Base-by-base conservation (phyloP, 768 basidiomycete species). In the Neoboletus magnificus region DNA sequence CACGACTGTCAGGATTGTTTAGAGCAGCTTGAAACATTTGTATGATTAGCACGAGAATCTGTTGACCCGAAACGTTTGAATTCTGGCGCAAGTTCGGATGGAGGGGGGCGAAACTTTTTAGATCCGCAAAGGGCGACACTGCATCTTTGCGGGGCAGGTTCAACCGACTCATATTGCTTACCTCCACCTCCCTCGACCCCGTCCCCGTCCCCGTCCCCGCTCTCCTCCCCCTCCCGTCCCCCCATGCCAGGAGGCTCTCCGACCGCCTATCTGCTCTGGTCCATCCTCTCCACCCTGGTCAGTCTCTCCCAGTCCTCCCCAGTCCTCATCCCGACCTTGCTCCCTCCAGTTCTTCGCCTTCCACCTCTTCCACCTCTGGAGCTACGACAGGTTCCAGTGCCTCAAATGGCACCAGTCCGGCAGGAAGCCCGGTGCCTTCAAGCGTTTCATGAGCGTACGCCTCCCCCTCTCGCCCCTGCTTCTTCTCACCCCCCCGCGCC, bases 371-470 rank as follows among this genome's bases (percentile, higher is more conserved):
- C 90, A 92, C 68, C 79, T 92, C n/a, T 92, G 87, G 87, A 76
- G 74, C 58, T 92, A 91, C 64, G 90, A 92, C 73, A 78, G 73
- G 56, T 88, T 91, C 71, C 78, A 83, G 58, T 91, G 90, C 70
- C 71, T 91, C 44, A 79, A 75, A 70, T 91, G 89, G 88, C 78
- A 40, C 46, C 60, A 83, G 66, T 78, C 84, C 15, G 88, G 87
- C 33, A 79, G 87, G 50, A 87, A 89, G 67, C 87, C 86, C 54
- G 91, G 91, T 53, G 84, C 90, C 13, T 93, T 93, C 80, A 91
- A 88, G 73, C 80, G 91, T 48, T 79, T 93, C 66, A 93, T 93
- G 91, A 92, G 88, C n/a, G 88, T 91, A 66, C 66, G 84, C 77
- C n/a, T 27, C 4, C 22, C 44, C 8, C 48, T 29, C 15, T 3